Base-by-base conservation (phyloP, 768 basidiomycete genomes). In the Hericium alpestre region DNA sequence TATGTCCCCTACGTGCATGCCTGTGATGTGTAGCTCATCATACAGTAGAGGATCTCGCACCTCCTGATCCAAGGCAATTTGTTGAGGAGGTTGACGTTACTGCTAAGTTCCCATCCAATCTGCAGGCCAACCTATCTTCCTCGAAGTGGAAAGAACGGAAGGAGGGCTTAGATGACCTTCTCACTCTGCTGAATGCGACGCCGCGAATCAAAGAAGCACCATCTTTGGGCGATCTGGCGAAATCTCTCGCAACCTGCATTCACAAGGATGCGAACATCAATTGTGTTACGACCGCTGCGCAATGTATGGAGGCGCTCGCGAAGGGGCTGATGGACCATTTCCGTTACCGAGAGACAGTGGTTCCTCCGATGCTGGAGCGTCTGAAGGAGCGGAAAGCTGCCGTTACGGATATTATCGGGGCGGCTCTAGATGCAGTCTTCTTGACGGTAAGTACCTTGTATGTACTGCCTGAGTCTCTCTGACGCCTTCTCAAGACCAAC, bases 81-180 rank as follows among this genome's bases (percentile, higher is more conserved):
- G 83, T 87, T 3, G 91, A 95, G 65, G 83, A 86, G 13, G 83
- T 91, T 41, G 81, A 93, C 66, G 83, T 96, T 56, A 74, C 85
- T 20, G 69, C 82, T 2, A 86, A 86, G 61, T 76, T 97, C 46
- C 88, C 96, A 0, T 68, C 81, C 2, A 84, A 84, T 56, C 75
- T 97, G 59, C 82, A 89, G 57, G 75, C 83, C 2, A 74, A 79
- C 53, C 76, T 99, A 52, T 80, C 84, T 22, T 98, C 96, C 4
- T 83, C 91, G 0, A 97, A 98, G 71, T 99, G 96, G 96, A 98
- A 99, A 66, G 96, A 99, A 62, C 82, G 92, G 41, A 93, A 97
- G 66, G 90, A 94, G 64, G 88, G 81, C 2, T 74, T 98, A 37
- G 93, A 96, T 61, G 90, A 91, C 25, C 76, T 95, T 22, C 75